Evolutionary conservation across 495 filamentous ascomycete species (phyloP), one percentile per base, ranked within the genome.

Genomic region (Thermothielavioides terrestris): DNA sequence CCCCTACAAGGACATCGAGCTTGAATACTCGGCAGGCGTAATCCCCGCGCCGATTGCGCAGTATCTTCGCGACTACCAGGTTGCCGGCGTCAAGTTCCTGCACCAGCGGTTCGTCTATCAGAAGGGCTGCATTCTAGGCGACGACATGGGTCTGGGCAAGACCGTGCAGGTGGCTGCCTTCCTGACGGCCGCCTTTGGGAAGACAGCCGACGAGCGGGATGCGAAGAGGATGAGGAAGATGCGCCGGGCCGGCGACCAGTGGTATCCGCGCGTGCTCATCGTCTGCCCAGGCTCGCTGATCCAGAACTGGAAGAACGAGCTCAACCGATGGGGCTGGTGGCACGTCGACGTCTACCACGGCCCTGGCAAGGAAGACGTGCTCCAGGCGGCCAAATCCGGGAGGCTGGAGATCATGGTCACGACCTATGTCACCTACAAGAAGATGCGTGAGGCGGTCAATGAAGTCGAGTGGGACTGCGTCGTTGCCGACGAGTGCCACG

Each of bases 61-160:
- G 62, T 95, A 91, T 73, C 73, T 98, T 31, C 81, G 92, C 25
- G 84, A 86, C 49, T 98, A 98, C 61, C 92, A 98, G 65, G 74
- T 97, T 3, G 76, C 87, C 28, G 92, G 92, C 21, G 88, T 81
- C 8, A 80, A 77, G 15, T 97, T 96, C 61, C 70, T 98, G 6
- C 94, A 98, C 63, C 78, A 88, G 51, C 70, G 84, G 26, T 98
- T 98, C 58, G 85, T 96, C 15, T 92, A 88, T 58, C 94, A 97
- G 52, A 86, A 83, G 49, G 92, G 94, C 4, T 89, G 87, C 4
- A 85, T 98, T 20, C 74, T 98, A 2, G 79, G 94, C 1, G 92
- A 98, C 65, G 92, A 98, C 60, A 98, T 98, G 92, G 92, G 92
- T 27, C 68, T 98, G 26, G 92, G 92, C 0, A 98, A 98, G 65